Base-by-base conservation (phyloP, 108 stramenopile genomes). In the Fragilaria crotonensis region DNA sequence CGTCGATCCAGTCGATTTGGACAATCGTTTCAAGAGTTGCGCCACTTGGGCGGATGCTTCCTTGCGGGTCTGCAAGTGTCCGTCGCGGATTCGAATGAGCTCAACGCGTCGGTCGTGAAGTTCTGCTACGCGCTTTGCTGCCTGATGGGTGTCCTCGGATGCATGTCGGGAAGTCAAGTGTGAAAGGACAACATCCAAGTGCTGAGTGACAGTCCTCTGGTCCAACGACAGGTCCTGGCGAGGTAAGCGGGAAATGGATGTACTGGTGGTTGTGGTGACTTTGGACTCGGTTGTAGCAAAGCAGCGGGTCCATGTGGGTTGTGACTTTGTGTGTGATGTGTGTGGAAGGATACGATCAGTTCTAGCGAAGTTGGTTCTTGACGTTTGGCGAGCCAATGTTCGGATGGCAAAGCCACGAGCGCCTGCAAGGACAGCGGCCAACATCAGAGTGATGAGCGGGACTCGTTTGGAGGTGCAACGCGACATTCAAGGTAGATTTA, bases 131-230 rank as follows among this genome's bases (percentile, higher is more conserved):
- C 62, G 67, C 33, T 62, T 57, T 20, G 78, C 89, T 22, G 89
- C 77, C n/a, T 78, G 78, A 45, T 80, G 33, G 4, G 85, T 70
- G 45, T 85, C 81, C 45, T 66, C 66, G 29, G 80, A 79, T n/a
- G 89, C 81, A 21, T 84, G 79, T 54, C 89, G 83, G 30, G 84
- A 78, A 25, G 68, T 60, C 57, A 87, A 66, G 62, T 90, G 89
- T 44, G 83, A 83, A n/a, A 83, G 50, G 46, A 90, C 89, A 46
- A 81, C 57, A 45, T 70, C 68, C 18, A 83, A 73, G 54, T 91
- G 64, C 18, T 73, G 64, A 7, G 72, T 68, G 33, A 87, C 73
- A 47, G 90, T 74, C 30, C 78, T 72, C 32, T 75, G 54, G 32
- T 89, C 88, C 59, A 85, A 62, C 25, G 76, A 75, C 45, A 79